Evolutionary conservation across 352 stramenopile species (phyloP).

Genomic region (Globisporangium splendens): DNA sequence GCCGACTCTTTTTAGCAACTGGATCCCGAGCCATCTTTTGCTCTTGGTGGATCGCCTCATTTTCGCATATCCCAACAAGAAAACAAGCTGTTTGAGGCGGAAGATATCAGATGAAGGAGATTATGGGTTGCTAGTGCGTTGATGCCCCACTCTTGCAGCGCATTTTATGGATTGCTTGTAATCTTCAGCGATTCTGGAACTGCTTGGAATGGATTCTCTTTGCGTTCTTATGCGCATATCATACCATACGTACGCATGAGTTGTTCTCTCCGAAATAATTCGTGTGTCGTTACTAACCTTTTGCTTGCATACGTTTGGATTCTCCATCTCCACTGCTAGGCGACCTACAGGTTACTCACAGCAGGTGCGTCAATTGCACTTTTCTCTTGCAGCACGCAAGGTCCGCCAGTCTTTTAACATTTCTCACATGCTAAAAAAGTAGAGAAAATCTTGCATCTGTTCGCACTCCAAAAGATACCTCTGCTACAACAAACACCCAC

Average conservation of each 20-base stretch:
- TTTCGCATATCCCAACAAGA: neutral
- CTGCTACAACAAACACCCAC: neutral
- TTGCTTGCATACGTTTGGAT: neutral
- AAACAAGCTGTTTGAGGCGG: too few species aligned
- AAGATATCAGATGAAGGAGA: too few species aligned
- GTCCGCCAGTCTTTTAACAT: too few species aligned
- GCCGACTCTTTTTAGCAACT: conserved; percentile 5
- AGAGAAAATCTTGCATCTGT: too few species aligned
- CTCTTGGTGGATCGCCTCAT: neutral
- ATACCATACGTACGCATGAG: too few species aligned
- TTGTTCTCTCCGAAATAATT: neutral
- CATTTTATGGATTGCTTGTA: too few species aligned
- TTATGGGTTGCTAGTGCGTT: too few species aligned
- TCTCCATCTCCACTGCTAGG: neutral
- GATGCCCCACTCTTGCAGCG: too few species aligned
- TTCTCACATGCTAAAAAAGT: too few species aligned
- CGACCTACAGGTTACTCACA: neutral
- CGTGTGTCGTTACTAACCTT: neutral
- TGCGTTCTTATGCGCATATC: too few species aligned
- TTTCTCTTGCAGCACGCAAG: neutral
- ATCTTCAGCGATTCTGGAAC: too few species aligned
- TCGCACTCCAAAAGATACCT: neutral
- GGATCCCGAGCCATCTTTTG: neutral
- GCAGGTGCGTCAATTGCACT: neutral
- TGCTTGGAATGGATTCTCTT: too few species aligned